These are phyloP conservation scores for Aspergillus sclerotiicarbonarius DNA, from an alignment of 495 filamentous ascomycete genomes.

Conservation along the genomic window DNA sequence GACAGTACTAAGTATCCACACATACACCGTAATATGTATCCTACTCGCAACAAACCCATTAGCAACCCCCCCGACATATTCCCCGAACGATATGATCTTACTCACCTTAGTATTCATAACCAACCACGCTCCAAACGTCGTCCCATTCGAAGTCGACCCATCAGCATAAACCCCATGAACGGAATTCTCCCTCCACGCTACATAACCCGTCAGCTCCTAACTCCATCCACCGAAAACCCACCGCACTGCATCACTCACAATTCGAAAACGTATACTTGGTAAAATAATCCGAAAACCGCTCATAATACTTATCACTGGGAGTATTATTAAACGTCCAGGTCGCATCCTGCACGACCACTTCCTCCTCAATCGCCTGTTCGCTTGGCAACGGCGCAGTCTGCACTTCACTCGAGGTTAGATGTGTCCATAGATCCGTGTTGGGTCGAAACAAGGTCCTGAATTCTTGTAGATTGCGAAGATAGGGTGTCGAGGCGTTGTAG, in stretches of 20 bases:
- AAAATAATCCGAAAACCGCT: constrained; percentile 54
- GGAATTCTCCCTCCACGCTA: constrained; percentile 49
- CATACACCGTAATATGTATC: constrained; percentile 56
- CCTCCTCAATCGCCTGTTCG: constrained; percentile 34
- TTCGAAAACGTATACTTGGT: constrained; percentile 58
- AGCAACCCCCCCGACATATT: neutral
- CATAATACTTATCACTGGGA: constrained; percentile 47
- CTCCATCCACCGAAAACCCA: too few relatives aligned
- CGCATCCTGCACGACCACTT: constrained; percentile 55
- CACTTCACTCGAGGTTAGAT: constrained; percentile 48
- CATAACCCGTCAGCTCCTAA: too few relatives aligned
- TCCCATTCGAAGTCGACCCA: constrained; percentile 46
- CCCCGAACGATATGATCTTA: neutral
- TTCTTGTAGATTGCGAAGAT: constrained; percentile 54
- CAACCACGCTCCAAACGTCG: constrained; percentile 54
- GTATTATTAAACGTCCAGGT: constrained; percentile 55
- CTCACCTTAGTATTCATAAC: constrained; percentile 53
- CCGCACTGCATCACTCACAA: too few relatives aligned
- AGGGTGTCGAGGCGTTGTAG: constrained; percentile 51
- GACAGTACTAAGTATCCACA: neutral
- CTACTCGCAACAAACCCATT: constrained; percentile 1
- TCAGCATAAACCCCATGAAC: constrained; percentile 56
- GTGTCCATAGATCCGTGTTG: constrained; percentile 54
- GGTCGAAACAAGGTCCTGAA: constrained; percentile 55
- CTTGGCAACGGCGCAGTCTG: constrained; percentile 53